Base-by-base conservation (phyloP, 2,329 filamentous ascomycete genomes). In the Bipolaris victoriae region DNA sequence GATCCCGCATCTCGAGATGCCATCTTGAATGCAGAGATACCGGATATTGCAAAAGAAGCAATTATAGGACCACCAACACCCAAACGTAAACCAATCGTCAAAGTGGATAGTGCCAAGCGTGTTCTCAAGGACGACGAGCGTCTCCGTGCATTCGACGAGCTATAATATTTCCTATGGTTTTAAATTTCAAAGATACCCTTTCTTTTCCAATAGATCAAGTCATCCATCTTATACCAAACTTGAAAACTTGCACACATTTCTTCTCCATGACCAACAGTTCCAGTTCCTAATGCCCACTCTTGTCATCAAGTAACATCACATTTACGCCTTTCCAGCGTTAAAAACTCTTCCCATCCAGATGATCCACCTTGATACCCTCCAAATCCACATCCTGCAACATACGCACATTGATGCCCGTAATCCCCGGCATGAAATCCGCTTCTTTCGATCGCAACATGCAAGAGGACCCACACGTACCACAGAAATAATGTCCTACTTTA, bases 41-140 rank as follows among this genome's bases (percentile, higher is more conserved):
- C 73, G 15, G 65, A 72, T 11, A 63, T 69, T 18, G 73, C 73
- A 10, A 76, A 74, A 44, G 70, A 75, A 52, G 72, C 70, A 1
- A 67, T 77, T 10, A 58, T 70, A 31, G 59, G 65, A 15, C 36
- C 63, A n/a, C 45, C 57, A 29, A 53, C 57, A 10, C 48, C 41
- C 31, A 55, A 50, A 15, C 47, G 49, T 13, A 57, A 35, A 3
- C 11, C 60, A 10, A 36, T 41, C 29, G 18, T 66, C 22, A 47
- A 59, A 16, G 51, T 43, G 9, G 45, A 61, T 22, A 29, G 56
- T 9, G 43, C 45, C 3, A 41, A 52, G 7, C 45, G 57, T 26
- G 39, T 43, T 41, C 44, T 26, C 20, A 56, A 58, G 24, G 58
- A 62, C 13, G 64, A 71, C 40, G 47, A 54, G 22, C 55, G 60